Conservation (phyloP, 371 early-diverging fungal genomes). For the Mortierella polycephala region DNA sequence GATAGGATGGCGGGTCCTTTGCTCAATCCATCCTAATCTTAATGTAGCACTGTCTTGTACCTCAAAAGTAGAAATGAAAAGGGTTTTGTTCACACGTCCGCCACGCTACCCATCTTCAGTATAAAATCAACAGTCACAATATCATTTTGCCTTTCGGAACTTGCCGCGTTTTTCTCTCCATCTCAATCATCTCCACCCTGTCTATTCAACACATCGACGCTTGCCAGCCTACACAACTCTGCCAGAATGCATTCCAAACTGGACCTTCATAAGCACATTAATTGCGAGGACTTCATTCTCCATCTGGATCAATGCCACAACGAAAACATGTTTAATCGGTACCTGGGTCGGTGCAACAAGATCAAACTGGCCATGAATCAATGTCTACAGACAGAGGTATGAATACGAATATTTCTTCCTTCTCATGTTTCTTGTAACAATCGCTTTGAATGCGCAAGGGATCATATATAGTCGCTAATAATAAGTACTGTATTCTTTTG, state of each 20-base stretch:
- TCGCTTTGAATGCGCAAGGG: not conserved
- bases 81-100: slow-evolving; percentile 2
- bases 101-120: not conserved
- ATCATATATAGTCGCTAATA: too few relatives aligned
- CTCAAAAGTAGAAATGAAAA: slow-evolving; percentile 24
- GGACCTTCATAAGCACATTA: slow-evolving; percentile 47
- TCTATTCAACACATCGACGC: not conserved
- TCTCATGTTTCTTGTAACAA: not conserved
- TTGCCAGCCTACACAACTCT: not conserved
- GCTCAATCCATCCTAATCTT: not conserved
- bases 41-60: slow-evolving; percentile 3
- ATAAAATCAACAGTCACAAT: not conserved
- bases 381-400: slow-evolving; percentile 48
- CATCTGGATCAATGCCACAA: slow-evolving; percentile 43
- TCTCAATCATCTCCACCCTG: not conserved
- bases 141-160: not conserved
- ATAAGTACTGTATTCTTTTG: too few relatives aligned
- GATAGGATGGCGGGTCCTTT: not conserved
- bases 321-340: slow-evolving; percentile 37
- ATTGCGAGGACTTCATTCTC: slow-evolving; percentile 44
- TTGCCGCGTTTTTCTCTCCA: not conserved
- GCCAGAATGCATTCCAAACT: slow-evolving; percentile 49
- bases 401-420: not conserved
- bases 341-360: slow-evolving; percentile 39
- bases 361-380: slow-evolving; percentile 47